These are phyloP conservation scores for Polygonum aviculare DNA, from an alignment of 148 eudicot species.

Conservation along the genomic window DNA sequence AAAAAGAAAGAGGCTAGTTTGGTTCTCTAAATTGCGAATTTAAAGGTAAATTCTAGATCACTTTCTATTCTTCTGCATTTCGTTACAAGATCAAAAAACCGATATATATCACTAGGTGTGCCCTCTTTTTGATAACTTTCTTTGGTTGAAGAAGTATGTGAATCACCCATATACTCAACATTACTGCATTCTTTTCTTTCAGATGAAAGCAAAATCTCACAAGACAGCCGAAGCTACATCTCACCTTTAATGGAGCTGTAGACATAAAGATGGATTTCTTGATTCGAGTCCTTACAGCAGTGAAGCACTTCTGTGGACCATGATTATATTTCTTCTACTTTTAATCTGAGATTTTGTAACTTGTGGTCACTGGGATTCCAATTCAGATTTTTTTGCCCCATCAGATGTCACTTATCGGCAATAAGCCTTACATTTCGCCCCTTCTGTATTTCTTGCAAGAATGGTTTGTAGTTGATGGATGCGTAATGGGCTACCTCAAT, in stretches of 20 bases:
- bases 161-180: not conserved
- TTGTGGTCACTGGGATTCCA: too few relatives aligned
- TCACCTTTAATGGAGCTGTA: not conserved
- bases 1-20: not conserved
- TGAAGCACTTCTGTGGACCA: not conserved
- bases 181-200: constrained; percentile 9
- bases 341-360: too few relatives aligned
- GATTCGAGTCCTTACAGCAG: not conserved
- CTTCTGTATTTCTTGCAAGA: too few relatives aligned
- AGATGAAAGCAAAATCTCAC: constrained; percentile 35
- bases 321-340: too few relatives aligned
- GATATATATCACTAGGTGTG: not conserved
- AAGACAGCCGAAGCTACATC: constrained; percentile 12
- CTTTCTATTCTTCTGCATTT: not conserved
- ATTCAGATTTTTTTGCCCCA: too few relatives aligned
- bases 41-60: not conserved
- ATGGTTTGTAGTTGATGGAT: too few relatives aligned
- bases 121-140: too few relatives aligned
- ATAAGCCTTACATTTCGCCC: too few relatives aligned
- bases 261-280: not conserved
- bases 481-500: too few relatives aligned
- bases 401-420: too few relatives aligned
- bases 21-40: not conserved
- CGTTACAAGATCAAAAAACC: not conserved
- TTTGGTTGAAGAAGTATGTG: not conserved